Conservation (phyloP, 176 grass and related monocot species). For the Phoenix dactylifera region DNA sequence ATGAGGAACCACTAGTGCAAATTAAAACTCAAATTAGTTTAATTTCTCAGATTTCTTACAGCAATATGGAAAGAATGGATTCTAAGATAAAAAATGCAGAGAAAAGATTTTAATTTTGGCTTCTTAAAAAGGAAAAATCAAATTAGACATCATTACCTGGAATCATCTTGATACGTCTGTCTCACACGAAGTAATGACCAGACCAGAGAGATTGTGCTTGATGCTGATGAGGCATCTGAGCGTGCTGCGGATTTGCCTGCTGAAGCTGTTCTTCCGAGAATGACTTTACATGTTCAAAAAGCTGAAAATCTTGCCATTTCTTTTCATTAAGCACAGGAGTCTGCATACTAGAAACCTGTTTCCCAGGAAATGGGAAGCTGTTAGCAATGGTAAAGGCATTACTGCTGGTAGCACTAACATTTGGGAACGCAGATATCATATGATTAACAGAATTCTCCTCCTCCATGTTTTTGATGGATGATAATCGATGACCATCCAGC, state of each 20-base stretch:
- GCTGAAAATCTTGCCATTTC: constrained; percentile 78
- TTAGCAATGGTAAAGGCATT: constrained; percentile 26
- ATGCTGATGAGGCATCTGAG: constrained; percentile 41
- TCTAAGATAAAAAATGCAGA: too few species aligned
- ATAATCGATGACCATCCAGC: constrained; percentile 47
- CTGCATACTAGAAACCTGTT: constrained; percentile 33
- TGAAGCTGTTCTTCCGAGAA: constrained; percentile 37
- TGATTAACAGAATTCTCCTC: constrained; percentile 21
- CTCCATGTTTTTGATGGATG: constrained; percentile 15
- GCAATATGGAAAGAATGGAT: too few species aligned
- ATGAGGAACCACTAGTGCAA: constrained; percentile 31
- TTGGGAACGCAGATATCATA: constrained; percentile 25
- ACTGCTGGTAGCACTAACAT: constrained; percentile 22
- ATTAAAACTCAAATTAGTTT: constrained; percentile 16
- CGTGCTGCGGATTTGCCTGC: constrained; percentile 35
- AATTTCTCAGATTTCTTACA: too few species aligned
- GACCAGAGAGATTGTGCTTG: constrained; percentile 51
- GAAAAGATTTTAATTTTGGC: too few species aligned
- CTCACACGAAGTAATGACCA: constrained; percentile 68
- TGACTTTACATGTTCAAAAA: constrained; percentile 58
- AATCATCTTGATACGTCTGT: constrained; percentile 38
- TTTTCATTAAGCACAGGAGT: constrained; percentile 22
- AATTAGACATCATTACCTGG: constrained; percentile 26
- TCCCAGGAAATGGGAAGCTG: constrained; percentile 53
- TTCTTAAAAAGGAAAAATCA: too few species aligned